Percentiles rank a stretch among this genome's conserved stretches.
Conservation (phyloP, 2,329 filamentous ascomycete species). For the Chaetomium olivaceum region DNA sequence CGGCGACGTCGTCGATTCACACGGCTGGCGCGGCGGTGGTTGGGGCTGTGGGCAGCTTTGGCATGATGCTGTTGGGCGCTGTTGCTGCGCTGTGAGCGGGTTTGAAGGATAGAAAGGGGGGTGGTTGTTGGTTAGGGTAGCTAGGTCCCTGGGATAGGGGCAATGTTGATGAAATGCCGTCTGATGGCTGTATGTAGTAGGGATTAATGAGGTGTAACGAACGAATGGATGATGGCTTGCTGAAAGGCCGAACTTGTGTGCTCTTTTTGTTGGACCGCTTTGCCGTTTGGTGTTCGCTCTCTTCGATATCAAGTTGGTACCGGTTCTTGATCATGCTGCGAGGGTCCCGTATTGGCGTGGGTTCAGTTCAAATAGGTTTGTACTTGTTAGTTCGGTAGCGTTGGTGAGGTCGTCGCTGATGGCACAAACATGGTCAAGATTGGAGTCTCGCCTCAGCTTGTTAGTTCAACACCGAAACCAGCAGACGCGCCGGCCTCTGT, state of each 20-base stretch:
- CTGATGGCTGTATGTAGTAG: background rate
- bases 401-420: background rate
- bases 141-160: background rate
- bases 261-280: background rate
- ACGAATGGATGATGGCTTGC: background rate
- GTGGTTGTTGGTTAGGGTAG: background rate
- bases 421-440: background rate
- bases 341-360: no score
- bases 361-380: no score
- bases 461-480: background rate
- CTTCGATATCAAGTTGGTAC: background rate
- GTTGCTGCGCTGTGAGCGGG: constrained; percentile 23
- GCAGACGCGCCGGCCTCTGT: background rate
- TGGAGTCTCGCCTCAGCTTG: background rate
- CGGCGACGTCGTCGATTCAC: constrained; percentile 1
- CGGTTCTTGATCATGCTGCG: no score
- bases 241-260: background rate
- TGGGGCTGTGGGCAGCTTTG: constrained; percentile 24
- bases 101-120: no score
- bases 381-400: no score
- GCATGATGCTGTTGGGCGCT: constrained; percentile 29
- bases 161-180: background rate
- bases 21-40: constrained; percentile 9
- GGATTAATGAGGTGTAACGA: background rate
- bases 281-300: background rate